Conservation (phyloP, 2,329 filamentous ascomycete species). For the Alternaria arbusti region DNA sequence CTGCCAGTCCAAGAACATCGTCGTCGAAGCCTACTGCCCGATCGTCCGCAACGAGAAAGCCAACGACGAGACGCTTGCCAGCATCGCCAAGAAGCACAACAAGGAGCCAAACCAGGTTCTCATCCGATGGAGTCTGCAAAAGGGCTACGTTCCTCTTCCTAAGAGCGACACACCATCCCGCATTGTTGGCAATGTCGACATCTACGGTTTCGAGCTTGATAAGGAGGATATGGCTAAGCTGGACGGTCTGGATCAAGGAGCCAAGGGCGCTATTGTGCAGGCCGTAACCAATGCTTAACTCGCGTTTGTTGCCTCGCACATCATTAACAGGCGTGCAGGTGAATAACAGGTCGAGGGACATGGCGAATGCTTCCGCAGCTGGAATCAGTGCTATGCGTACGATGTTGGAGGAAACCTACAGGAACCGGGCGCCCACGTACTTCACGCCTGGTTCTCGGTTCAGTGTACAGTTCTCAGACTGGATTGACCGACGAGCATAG, state of each 20-base stretch:
- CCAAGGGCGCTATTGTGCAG: conserved; percentile 43
- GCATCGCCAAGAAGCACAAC: conserved; percentile 72
- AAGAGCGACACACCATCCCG: conserved; percentile 48
- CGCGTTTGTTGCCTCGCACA: not conserved
- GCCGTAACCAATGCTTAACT: conserved; percentile 19
- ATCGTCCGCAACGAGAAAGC: conserved; percentile 75
- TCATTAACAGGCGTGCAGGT: not conserved
- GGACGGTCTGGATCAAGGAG: conserved; percentile 44
- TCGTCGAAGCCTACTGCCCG: conserved; percentile 69
- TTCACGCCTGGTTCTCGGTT: not conserved
- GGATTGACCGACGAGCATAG: not conserved
- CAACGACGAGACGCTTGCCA: conserved; percentile 69
- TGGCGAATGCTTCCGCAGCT: not conserved
- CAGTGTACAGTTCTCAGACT: not conserved
- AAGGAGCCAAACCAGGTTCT: conserved; percentile 79
- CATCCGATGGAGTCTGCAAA: conserved; percentile 82
- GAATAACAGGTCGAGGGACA: not conserved
- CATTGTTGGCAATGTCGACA: conserved; percentile 45
- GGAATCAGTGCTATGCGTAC: not conserved
- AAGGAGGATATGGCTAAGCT: conserved; percentile 43
- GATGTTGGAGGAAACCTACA: not conserved
- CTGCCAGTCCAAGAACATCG: conserved; percentile 64
- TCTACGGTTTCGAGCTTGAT: conserved; percentile 47
- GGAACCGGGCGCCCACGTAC: not conserved
- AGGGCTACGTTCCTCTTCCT: conserved; percentile 56